These are phyloP conservation scores for Colletotrichum abscissum DNA, from an alignment of 2,329 filamentous ascomycete species.

Conservation along the genomic window DNA sequence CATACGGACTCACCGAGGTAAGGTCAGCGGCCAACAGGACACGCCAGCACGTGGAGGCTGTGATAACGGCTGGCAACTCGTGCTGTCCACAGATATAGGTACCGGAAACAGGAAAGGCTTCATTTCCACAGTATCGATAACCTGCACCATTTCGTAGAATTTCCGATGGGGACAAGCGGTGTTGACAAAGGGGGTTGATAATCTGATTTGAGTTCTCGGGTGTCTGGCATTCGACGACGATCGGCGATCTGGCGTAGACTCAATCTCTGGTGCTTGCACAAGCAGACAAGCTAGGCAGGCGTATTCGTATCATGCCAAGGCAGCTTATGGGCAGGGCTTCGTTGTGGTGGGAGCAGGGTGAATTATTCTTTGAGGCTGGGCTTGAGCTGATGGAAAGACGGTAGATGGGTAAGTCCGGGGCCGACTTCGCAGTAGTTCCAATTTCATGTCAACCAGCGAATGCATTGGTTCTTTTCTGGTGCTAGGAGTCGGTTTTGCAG, in stretches of 20 bases:
- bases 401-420: conserved; percentile 66
- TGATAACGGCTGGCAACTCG: conserved; percentile 47
- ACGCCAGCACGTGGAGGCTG: conserved; percentile 59
- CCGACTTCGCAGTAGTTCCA: conserved; percentile 57
- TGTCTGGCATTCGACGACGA: conserved; percentile 2
- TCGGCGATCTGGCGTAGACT: conserved; percentile 32
- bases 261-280: not conserved
- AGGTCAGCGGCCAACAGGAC: conserved; percentile 61
- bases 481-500: conserved; percentile 43
- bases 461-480: conserved; percentile 74
- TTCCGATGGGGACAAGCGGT: conserved; percentile 65
- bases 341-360: not conserved
- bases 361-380: conserved; percentile 8
- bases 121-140: conserved; percentile 63
- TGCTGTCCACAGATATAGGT: conserved; percentile 64
- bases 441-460: conserved; percentile 67
- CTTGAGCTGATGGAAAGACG: conserved; percentile 18
- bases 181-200: conserved; percentile 66
- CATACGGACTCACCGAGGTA: conserved; percentile 63
- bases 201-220: conserved; percentile 3
- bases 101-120: conserved; percentile 73
- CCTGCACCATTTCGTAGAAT: conserved; percentile 67
- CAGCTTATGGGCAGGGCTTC: conserved; percentile 5
- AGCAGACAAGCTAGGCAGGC: not conserved
- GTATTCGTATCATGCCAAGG: conserved; percentile 15